Percentiles rank a stretch among this genome's conserved stretches.
Evolutionary conservation across 768 basidiomycete species (phyloP).

Genomic region (Naganishia onofrii): DNA sequence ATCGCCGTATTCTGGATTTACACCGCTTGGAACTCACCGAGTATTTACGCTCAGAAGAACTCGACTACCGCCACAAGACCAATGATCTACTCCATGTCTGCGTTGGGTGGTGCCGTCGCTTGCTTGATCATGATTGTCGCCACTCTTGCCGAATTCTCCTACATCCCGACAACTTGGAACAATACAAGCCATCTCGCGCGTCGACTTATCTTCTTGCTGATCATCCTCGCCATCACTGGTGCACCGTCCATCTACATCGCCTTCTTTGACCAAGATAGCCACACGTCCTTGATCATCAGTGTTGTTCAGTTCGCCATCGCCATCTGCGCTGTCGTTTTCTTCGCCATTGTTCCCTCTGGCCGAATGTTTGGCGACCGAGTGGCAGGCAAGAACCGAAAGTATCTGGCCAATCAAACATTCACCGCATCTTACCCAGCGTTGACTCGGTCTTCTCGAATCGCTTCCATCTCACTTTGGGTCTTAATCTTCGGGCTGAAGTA

Average conservation of each 20-base stretch:
- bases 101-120: slow-evolving; percentile 92
- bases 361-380: slow-evolving; percentile 99
- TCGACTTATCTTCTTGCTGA: slow-evolving; percentile 78
- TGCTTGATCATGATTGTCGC: slow-evolving; percentile 93
- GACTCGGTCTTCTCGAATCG: slow-evolving; percentile 64
- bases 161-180: slow-evolving; percentile 98
- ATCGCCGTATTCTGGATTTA: slow-evolving; percentile 93
- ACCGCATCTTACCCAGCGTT: slow-evolving; percentile 88
- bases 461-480: slow-evolving; percentile 78
- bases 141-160: slow-evolving; percentile 90
- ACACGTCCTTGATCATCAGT: slow-evolving; percentile 82
- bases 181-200: slow-evolving; percentile 94
- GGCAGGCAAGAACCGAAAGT: slow-evolving; percentile 89
- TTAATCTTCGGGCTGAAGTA: slow-evolving; percentile 96
- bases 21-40: slow-evolving; percentile 88
- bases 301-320: slow-evolving; percentile 96
- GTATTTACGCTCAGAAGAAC: slow-evolving; percentile 63
- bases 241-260: slow-evolving; percentile 95
- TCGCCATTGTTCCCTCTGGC: slow-evolving; percentile 88
- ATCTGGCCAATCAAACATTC: slow-evolving; percentile 96
- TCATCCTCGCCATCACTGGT: slow-evolving; percentile 84
- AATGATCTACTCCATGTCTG: slow-evolving; percentile 88
- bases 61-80: slow-evolving; percentile 63
- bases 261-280: slow-evolving; percentile 66
- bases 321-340: slow-evolving; percentile 76